Evolutionary conservation across 768 basidiomycete species (phyloP), one percentile per base, ranked within the genome.

Genomic region (Phanerodontia chrysosporium): DNA sequence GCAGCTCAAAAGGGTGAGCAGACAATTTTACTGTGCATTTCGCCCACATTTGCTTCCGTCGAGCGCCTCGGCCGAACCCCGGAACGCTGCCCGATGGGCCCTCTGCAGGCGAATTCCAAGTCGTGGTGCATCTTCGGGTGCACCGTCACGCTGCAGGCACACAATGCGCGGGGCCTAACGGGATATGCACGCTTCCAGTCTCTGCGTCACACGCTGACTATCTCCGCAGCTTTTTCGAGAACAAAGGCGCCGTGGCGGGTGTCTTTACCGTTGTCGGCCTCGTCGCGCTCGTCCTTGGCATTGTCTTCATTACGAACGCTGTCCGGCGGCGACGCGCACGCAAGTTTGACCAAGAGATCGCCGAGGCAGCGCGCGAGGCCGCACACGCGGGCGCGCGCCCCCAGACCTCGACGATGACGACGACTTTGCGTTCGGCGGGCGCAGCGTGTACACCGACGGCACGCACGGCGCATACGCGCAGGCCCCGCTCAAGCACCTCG

Each of bases 191-290:
- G 7, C 29, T 30, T n/a, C 24, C 18, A 12, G 49, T 25, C 8
- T 32, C 36, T 29, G 21, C n/a, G n/a, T 24, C 14, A 28, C 24
- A 28, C 24, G 39, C 21, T 60, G 14, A 35, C 52, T n/a, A n/a
- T 45, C 49, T 45, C 28, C 45, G 2, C 60, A 87, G 88, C 45
- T 90, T 90, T 75, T 86, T 90, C 69, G 61, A 76, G 49, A 91
- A 92, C 74, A 89, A 71, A 21, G 86, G 82, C 22, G 89, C 87
- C 0, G 84, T 90, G 0, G 86, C 85, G 1, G 89, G 85, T 13
- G 83, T 84, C 0, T 91, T 90, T 73, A 74, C 83, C 21, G 86
- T 84, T 48, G 87, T 85, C 16, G 89, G 89, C n/a, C 64, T 91
- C 32, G 67, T 88, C 52, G 82, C 66, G 21, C 62, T 83, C 49